Evolutionary conservation across 768 basidiomycete genomes (phyloP).

Genomic region (Mrakia gelida): DNA sequence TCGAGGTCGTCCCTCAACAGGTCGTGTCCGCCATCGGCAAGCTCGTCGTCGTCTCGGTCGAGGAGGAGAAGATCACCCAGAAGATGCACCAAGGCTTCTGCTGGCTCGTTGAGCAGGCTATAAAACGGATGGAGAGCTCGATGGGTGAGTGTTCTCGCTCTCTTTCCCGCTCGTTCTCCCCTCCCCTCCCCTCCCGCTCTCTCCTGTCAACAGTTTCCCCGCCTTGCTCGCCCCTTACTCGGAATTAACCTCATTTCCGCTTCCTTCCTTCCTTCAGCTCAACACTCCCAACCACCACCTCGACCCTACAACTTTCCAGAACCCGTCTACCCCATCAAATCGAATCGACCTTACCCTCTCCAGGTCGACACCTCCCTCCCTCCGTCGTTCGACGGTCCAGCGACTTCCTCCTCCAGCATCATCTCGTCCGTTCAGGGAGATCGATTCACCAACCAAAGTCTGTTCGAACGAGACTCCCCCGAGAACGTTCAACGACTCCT

Average conservation of each 20-base stretch:
- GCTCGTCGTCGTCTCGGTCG: slow-evolving; percentile 22
- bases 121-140: not conserved
- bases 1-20: not conserved
- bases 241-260: not conserved
- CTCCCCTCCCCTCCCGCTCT: too few relatives aligned
- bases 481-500: not conserved
- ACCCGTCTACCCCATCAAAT: not conserved
- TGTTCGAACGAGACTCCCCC: not conserved
- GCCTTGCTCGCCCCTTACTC: not conserved
- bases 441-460: not conserved
- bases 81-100: slow-evolving; percentile 27
- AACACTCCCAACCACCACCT: not conserved
- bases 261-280: not conserved
- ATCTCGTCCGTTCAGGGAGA: not conserved
- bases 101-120: slow-evolving; percentile 3
- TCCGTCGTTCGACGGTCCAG: not conserved
- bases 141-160: not conserved
- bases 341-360: not conserved
- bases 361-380: not conserved
- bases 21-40: not conserved
- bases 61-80: slow-evolving; percentile 14
- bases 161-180: too few relatives aligned
- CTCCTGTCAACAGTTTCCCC: too few relatives aligned
- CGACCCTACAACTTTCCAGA: not conserved
- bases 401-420: not conserved